A percentile compares a stretch with the other conserved stretches of the same genome.
Evolutionary conservation across 805 yeast genomes (phyloP).

Genomic region (Ogataea naganishii): DNA sequence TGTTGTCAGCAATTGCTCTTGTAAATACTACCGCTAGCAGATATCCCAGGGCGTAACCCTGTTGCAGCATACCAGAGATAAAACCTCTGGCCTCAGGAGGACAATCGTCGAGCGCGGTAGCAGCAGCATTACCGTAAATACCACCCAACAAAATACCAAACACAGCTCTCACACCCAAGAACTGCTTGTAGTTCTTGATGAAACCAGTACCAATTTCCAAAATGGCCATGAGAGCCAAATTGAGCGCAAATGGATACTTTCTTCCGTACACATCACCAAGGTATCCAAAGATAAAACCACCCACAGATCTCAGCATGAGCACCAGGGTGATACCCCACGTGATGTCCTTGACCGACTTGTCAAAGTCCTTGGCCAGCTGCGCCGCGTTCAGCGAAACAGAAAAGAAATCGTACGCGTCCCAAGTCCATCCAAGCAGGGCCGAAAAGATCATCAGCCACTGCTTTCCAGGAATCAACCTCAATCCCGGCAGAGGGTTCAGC

Average conservation of each 20-base stretch:
- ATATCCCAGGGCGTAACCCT: constrained; percentile 72
- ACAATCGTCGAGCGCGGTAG: constrained; percentile 45
- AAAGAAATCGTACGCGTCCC: constrained; percentile 62
- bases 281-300: constrained; percentile 53
- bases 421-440: constrained; percentile 54
- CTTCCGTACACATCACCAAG: constrained; percentile 55
- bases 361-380: constrained; percentile 36
- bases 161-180: constrained; percentile 52
- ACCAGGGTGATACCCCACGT: constrained; percentile 65
- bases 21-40: constrained; percentile 56
- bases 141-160: constrained; percentile 58
- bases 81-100: constrained; percentile 48
- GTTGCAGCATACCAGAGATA: constrained; percentile 63
- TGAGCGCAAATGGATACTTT: constrained; percentile 45
- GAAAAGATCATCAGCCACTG: constrained; percentile 51
- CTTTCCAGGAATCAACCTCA: constrained; percentile 34
- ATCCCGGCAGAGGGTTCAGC: constrained; percentile 57
- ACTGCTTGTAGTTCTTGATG: constrained; percentile 44
- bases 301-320: constrained; percentile 59
- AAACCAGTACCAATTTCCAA: constrained; percentile 61
- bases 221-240: constrained; percentile 36
- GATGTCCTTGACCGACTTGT: constrained; percentile 36
- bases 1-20: constrained; percentile 50
- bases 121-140: constrained; percentile 44
- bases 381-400: constrained; percentile 44